These are phyloP conservation scores for Trametes versicolor DNA, from an alignment of 1,284 basidiomycete species.

Conservation along the genomic window DNA sequence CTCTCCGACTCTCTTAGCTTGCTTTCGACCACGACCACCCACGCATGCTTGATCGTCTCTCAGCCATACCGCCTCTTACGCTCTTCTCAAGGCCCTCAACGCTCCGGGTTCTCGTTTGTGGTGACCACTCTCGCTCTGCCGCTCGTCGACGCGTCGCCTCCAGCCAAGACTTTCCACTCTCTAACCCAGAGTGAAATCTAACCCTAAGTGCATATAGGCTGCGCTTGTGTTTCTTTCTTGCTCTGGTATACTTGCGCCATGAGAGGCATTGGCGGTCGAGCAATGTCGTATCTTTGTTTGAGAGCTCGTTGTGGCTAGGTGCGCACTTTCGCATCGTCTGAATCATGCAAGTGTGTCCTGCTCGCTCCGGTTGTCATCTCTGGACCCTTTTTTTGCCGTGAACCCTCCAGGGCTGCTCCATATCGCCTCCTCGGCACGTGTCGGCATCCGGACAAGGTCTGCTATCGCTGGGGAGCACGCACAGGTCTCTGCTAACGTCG, in stretches of 20 bases:
- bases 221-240: constrained; percentile 43
- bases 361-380: constrained; percentile 16
- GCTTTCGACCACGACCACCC: constrained; percentile 33
- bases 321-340: constrained; percentile 30
- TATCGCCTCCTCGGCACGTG: constrained; percentile 61
- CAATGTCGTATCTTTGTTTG: constrained; percentile 33
- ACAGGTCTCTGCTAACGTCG: constrained; percentile 56
- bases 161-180: constrained; percentile 45
- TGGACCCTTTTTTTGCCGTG: constrained; percentile 45
- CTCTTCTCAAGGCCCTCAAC: constrained; percentile 38
- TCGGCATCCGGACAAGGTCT: constrained; percentile 29
- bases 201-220: constrained; percentile 56
- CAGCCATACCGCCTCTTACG: constrained; percentile 4
- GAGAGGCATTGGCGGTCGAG: constrained; percentile 36
- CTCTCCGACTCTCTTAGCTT: constrained; percentile 6
- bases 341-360: constrained; percentile 31
- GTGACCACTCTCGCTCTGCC: constrained; percentile 28
- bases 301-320: constrained; percentile 16
- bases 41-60: constrained; percentile 18
- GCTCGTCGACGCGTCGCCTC: constrained; percentile 36
- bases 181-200: constrained; percentile 55
- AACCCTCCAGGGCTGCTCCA: constrained; percentile 43
- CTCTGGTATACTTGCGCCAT: constrained; percentile 43
- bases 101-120: constrained; percentile 42
- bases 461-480: constrained; percentile 37